Evolutionary conservation across 331 rosid species (phyloP), one percentile per base, ranked within the genome.

Genomic region (Stylosanthes scabra): DNA sequence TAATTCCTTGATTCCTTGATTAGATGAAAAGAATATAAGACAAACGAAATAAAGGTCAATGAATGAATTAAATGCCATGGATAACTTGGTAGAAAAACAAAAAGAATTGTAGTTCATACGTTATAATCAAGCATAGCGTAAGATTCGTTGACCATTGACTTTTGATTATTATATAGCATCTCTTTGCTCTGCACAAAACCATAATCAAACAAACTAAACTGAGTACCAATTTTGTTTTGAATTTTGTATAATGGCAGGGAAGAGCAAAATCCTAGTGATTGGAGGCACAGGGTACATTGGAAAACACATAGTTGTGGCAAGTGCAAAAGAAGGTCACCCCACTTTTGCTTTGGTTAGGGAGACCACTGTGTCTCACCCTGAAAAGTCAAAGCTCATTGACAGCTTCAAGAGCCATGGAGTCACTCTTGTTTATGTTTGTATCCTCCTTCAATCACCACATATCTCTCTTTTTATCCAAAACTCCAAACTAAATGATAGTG

Each of bases 211-310:
- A 20, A 20, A 20, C 25, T 20, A 3, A 78, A 40, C 31, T 42
- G 64, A 2, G 11, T 6, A 4, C 51, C 72, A 39, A 1, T 16
- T 51, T 63, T 45, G 9, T 39, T 64, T 52, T 50, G 5, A 14
- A n/a, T 7, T 25, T 51, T 9, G 15, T 34, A 2, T 3, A n/a
- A 83, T 78, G 90, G 90, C 82, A 40, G 70, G 45, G 56, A 86
- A 80, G 75, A 82, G 90, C 77, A 86, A 78, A 55, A 86, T 88
- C 82, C 59, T 88, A 71, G 45, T 84, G 20, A 51, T 86, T 9
- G 89, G 89, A 68, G 86, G 75, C 75, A 82, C 87, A 29, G 83
- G 89, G 11, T 77, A 62, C 78, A 62, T 86, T 0, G 86, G 89
- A 50, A 80, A 86, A 52, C 80, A 11, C 85, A 29, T 88, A 78